Evolutionary conservation across 2,329 filamentous ascomycete genomes (phyloP).

Genomic region (Fusarium heterosporum): DNA sequence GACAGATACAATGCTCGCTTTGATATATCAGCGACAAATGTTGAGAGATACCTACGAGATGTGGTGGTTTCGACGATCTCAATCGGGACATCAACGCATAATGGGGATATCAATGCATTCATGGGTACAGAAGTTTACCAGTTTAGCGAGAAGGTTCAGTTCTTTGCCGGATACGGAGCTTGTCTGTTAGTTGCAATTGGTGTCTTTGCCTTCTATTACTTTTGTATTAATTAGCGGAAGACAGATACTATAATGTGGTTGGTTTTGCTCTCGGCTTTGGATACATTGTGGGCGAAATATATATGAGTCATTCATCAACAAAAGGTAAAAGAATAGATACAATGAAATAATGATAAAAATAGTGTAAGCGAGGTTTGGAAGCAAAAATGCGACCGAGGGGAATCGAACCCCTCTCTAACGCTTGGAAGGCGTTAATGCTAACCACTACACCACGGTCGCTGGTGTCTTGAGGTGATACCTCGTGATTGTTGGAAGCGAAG

Average conservation of each 20-base stretch:
- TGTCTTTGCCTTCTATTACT: no score
- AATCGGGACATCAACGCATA: neutral
- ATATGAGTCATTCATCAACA: no score
- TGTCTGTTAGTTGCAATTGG: neutral
- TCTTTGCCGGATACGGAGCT: neutral
- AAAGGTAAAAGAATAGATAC: no score
- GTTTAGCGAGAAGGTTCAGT: neutral
- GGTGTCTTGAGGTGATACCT: neutral
- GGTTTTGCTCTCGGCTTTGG: no score
- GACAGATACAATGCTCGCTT: neutral
- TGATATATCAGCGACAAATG: neutral
- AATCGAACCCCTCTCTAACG: conserved; percentile 38
- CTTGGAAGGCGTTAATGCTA: conserved; percentile 38
- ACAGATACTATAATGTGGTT: no score
- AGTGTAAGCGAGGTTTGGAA: no score
- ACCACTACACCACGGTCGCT: conserved; percentile 36
- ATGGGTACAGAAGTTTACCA: neutral
- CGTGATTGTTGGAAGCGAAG: neutral
- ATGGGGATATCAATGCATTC: neutral
- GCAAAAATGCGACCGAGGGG: conserved; percentile 30
- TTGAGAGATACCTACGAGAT: neutral
- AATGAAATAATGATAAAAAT: no score
- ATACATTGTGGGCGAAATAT: no score
- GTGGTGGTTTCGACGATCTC: neutral
- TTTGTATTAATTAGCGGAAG: no score